Conservation (phyloP, 495 filamentous ascomycete genomes). For the Chaetomidium leptoderma region DNA sequence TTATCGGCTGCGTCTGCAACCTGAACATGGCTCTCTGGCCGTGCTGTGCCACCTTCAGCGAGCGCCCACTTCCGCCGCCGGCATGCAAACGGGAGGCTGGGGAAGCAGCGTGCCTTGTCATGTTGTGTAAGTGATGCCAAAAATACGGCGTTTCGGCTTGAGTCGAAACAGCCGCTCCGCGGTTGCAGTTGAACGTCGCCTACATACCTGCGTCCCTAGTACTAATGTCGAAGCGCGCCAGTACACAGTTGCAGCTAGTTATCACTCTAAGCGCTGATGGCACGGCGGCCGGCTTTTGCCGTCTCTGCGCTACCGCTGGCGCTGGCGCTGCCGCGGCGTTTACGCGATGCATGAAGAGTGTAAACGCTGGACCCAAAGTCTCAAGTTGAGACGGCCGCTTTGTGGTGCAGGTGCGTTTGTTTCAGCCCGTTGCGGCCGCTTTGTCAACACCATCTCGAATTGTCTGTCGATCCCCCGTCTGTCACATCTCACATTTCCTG, state of each 20-base stretch:
- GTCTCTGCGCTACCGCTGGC: neutral
- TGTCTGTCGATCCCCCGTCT: neutral
- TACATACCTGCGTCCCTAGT: no score
- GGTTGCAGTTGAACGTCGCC: neutral
- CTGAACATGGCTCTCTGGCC: neutral
- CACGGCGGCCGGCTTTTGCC: slow-evolving; percentile 1
- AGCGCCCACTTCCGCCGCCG: slow-evolving; percentile 2
- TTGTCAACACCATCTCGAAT: neutral
- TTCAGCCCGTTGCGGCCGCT: neutral
- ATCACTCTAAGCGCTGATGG: slow-evolving; percentile 16
- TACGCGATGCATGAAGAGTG: neutral
- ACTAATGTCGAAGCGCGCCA: neutral
- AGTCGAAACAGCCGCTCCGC: slow-evolving; percentile 6
- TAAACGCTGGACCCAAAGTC: neutral
- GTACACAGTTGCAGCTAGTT: no score
- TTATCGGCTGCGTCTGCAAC: slow-evolving; percentile 3
- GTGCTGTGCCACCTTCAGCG: slow-evolving; percentile 20
- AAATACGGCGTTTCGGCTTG: slow-evolving; percentile 12
- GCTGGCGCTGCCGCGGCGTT: slow-evolving; percentile 2
- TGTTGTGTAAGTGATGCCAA: slow-evolving; percentile 1
- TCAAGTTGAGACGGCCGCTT: neutral
- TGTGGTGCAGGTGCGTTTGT: neutral
- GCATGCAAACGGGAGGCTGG: neutral
- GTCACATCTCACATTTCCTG: neutral
- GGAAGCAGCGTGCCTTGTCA: neutral